Evolutionary conservation across 73 alveolate species (phyloP).

Genomic region (Paramecium sexaurelia): DNA sequence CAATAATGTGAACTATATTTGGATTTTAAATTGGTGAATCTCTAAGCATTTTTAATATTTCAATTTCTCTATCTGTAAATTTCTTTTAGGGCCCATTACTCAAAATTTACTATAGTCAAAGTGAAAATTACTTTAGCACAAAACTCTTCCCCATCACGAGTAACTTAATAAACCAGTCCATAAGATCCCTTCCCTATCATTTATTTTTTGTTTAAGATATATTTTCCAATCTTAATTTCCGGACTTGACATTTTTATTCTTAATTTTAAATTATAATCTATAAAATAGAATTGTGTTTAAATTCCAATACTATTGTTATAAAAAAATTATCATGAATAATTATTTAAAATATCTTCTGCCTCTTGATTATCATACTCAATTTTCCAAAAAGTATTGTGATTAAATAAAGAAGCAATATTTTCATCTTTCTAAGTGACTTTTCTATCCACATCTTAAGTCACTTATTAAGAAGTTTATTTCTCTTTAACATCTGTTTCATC

Average conservation of each 20-base stretch:
- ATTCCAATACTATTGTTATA: background rate
- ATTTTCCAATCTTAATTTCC: background rate
- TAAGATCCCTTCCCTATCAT: conserved; percentile 7
- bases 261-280: background rate
- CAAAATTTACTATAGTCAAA: background rate
- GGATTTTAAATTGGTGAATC: background rate
- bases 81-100: background rate
- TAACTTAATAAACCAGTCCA: background rate
- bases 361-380: background rate
- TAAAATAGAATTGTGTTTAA: background rate
- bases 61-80: background rate
- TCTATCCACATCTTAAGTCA: background rate
- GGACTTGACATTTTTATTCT: background rate
- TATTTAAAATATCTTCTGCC: background rate
- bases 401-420: background rate
- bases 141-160: background rate
- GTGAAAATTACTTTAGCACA: background rate
- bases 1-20: background rate
- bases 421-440: background rate
- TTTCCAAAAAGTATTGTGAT: background rate
- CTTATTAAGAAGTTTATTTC: background rate
- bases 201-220: background rate
- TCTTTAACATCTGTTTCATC: too few species aligned
- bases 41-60: background rate
- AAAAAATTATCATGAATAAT: background rate